Evolutionary conservation across 805 yeast species (phyloP), one percentile per base, ranked within the genome.

Genomic region (Diddensiella santjacobensis): DNA sequence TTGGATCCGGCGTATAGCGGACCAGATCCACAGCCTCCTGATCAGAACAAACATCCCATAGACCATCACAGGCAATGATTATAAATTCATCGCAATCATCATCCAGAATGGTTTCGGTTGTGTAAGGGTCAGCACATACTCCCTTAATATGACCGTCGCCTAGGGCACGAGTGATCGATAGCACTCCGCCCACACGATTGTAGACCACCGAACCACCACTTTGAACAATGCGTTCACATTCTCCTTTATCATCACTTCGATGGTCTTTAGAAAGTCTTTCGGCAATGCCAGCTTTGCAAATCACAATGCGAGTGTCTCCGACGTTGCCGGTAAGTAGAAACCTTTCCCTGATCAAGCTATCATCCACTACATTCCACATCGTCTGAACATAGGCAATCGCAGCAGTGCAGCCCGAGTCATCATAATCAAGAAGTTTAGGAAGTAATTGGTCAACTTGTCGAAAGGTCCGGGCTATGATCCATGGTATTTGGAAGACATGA

Each of bases 21-120:
- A 86, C 83, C 55, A 83, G 63, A 48, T 83, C 83, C 48, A 93
- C 86, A 0, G 98, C 98, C 47, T 79, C 78, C 55, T 81, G 85
- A 64, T 93, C 99, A 5, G 81, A 73, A 42, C 89, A 75, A 2
- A 91, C 97, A 65, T 93, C 99, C 98, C 98, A 91, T 5, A 91
- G 70, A 0, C 99, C 99, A 66, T 93, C 99, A 65, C 98, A 91
- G 0, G 97, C 99, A 50, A 91, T 69, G 40, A 91, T 88, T 59
- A 93, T 65, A 61, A 86, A 87, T 56, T 84, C 84, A 64, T 90
- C 97, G 5, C 68, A 71, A 3, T 24, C 43, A 1, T 66, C 66
- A 20, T 74, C 75, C 20, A 55, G 44, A 4, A 20, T 4, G 0
- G 95, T 87, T 40, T 88, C 79, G 0, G 98, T 87, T 0, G 98